These are phyloP conservation scores for Solanum paucissectum DNA, from an alignment of 257 asterid species.

Conservation along the genomic window DNA sequence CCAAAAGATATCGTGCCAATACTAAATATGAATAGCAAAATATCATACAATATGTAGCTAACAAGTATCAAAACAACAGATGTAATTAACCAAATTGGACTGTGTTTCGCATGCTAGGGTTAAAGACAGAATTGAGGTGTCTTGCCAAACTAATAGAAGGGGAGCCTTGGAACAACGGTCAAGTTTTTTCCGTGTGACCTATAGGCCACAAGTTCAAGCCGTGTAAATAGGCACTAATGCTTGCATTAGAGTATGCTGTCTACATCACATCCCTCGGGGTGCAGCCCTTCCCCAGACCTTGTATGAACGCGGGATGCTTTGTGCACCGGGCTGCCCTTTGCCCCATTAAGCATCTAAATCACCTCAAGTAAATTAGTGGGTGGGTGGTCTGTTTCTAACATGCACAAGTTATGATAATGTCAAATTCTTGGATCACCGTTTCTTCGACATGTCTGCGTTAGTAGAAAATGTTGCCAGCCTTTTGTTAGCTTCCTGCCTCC, in stretches of 20 bases:
- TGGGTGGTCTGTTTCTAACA: not conserved
- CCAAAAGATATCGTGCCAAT: not conserved
- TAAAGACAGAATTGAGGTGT: not conserved
- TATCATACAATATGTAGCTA: not conserved
- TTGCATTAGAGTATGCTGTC: not conserved
- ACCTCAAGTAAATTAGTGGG: not conserved
- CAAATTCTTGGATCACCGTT: not conserved
- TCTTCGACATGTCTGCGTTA: not conserved
- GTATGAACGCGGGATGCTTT: not conserved
- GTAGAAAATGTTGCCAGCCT: not conserved
- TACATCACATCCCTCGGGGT: not conserved
- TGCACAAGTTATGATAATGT: not conserved
- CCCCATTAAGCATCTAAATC: not conserved
- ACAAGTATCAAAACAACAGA: not conserved
- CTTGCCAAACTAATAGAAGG: not conserved
- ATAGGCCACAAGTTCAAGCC: not conserved
- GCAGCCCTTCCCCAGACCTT: not conserved
- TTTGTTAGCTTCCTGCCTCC: not conserved
- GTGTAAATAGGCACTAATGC: not conserved
- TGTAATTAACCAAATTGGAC: not conserved
- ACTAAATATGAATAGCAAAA: not conserved
- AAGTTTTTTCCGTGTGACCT: not conserved
- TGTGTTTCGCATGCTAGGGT: not conserved
- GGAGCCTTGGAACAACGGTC: not conserved
- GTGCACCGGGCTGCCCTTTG: not conserved